A percentile compares a stretch with the other conserved stretches of the same genome.
These are phyloP conservation scores for Lepidium africanum DNA, from an alignment of 345 rosid genomes.

Conservation along the genomic window DNA sequence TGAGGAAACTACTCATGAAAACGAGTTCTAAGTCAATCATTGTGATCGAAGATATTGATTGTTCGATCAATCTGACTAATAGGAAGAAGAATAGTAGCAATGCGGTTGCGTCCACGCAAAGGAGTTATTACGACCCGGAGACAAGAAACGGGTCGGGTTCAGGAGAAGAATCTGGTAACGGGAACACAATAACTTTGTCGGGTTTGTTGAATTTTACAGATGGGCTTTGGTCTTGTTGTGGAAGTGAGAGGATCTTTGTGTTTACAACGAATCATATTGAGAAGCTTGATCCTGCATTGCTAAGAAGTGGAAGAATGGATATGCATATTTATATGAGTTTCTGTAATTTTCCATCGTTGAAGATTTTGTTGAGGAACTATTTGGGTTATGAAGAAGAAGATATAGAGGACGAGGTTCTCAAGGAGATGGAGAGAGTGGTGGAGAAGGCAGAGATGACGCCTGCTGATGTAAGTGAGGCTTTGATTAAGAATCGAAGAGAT, in stretches of 20 bases:
- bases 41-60: slow-evolving; percentile 90
- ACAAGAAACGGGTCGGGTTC: slow-evolving; percentile 35
- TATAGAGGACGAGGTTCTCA: slow-evolving; percentile 24
- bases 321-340: slow-evolving; percentile 87
- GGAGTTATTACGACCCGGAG: slow-evolving; percentile 44
- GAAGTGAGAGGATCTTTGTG: slow-evolving; percentile 91
- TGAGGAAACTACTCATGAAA: slow-evolving; percentile 77
- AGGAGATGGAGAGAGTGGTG: slow-evolving; percentile 40
- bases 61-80: slow-evolving; percentile 65
- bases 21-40: slow-evolving; percentile 88
- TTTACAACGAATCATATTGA: slow-evolving; percentile 91
- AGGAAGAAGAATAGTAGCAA: slow-evolving; percentile 36
- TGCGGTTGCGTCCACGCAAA: not conserved
- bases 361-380: slow-evolving; percentile 66
- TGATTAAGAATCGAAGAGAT: slow-evolving; percentile 64
- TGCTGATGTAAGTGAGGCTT: slow-evolving; percentile 79
- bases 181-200: slow-evolving; percentile 69
- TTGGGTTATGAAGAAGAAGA: slow-evolving; percentile 40
- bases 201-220: slow-evolving; percentile 92
- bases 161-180: slow-evolving; percentile 30
- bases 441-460: slow-evolving; percentile 83
- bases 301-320: slow-evolving; percentile 93
- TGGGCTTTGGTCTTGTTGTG: slow-evolving; percentile 97
- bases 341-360: slow-evolving; percentile 62
- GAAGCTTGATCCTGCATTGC: slow-evolving; percentile 87